phyloP scores from a whole-genome alignment of 306 rosid genomes.

The Prinsepia uniflora region DNA sequence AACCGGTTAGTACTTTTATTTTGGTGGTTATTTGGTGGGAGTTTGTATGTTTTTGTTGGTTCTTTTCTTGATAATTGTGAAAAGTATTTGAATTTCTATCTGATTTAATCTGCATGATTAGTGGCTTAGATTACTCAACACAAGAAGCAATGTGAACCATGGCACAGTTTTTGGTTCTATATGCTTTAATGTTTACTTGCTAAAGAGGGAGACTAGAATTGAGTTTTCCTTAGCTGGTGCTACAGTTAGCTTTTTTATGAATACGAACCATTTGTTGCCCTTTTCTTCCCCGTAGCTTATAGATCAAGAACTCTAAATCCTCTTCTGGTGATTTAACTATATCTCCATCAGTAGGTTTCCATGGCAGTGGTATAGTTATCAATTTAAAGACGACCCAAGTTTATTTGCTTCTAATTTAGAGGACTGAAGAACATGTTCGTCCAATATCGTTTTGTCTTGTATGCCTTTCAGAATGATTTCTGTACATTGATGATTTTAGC shows the following conservation, averaged over 20 bases:
- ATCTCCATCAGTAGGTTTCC: not conserved
- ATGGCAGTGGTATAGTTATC: not conserved
- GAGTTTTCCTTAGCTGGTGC: not conserved
- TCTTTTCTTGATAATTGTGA: not conserved
- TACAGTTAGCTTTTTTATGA: not conserved
- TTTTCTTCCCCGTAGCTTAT: not conserved
- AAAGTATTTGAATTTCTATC: not conserved
- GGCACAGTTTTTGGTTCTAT: not conserved
- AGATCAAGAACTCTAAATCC: not conserved
- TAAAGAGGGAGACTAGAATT: not conserved
- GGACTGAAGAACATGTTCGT: not conserved
- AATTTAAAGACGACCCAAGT: not conserved
- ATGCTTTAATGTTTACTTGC: not conserved
- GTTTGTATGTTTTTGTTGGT: not conserved
- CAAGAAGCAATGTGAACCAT: not conserved
- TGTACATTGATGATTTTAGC: not conserved
- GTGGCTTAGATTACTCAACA: not conserved
- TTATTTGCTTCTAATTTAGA: not conserved
- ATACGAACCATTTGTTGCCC: not conserved
- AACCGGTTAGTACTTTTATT: not conserved
- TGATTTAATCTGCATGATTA: not conserved
- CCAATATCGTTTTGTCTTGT: not conserved
- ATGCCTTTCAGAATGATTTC: not conserved
- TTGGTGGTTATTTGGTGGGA: slow-evolving; percentile 5
- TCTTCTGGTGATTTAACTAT: not conserved